Percentiles rank a stretch among this genome's conserved stretches.
These are phyloP conservation scores for Claviceps sp. DNA, from an alignment of 2,329 filamentous ascomycete genomes.

Conservation along the genomic window DNA sequence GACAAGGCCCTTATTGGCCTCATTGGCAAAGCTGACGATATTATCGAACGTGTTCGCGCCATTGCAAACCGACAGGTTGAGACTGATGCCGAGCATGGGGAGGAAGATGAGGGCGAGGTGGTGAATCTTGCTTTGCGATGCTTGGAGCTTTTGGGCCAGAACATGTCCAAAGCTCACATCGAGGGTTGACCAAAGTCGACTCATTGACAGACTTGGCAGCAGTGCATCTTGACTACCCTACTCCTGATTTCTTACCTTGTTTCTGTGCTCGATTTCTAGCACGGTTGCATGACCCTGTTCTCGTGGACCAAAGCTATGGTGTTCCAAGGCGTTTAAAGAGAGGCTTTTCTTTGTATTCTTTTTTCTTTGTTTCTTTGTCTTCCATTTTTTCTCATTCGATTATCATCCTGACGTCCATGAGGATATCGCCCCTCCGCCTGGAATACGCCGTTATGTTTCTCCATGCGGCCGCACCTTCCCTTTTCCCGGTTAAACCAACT, in stretches of 20 bases:
- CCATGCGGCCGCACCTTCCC: background rate
- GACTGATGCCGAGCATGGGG: slow-evolving; percentile 71
- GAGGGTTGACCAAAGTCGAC: slow-evolving; percentile 46
- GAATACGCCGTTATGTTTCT: background rate
- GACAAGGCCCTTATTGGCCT: slow-evolving; percentile 78
- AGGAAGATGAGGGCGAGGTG: slow-evolving; percentile 87
- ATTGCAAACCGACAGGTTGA: slow-evolving; percentile 86
- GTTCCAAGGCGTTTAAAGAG: slow-evolving; percentile 4
- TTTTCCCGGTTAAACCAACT: background rate
- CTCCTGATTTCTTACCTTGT: background rate
- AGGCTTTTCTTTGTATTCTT: background rate
- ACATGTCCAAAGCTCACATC: slow-evolving; percentile 64
- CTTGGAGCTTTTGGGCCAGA: slow-evolving; percentile 70
- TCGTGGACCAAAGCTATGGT: background rate
- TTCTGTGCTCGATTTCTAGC: background rate
- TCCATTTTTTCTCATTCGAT: background rate
- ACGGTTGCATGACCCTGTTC: background rate
- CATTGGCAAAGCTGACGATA: slow-evolving; percentile 80
- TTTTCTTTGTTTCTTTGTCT: background rate
- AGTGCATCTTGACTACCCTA: background rate
- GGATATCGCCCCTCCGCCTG: background rate
- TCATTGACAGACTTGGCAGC: background rate
- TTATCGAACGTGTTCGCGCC: slow-evolving; percentile 80
- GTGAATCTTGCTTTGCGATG: slow-evolving; percentile 83
- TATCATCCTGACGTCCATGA: background rate